Conservation (phyloP, 2,329 filamentous ascomycete species). For the Cladophialophora chaetospira region DNA sequence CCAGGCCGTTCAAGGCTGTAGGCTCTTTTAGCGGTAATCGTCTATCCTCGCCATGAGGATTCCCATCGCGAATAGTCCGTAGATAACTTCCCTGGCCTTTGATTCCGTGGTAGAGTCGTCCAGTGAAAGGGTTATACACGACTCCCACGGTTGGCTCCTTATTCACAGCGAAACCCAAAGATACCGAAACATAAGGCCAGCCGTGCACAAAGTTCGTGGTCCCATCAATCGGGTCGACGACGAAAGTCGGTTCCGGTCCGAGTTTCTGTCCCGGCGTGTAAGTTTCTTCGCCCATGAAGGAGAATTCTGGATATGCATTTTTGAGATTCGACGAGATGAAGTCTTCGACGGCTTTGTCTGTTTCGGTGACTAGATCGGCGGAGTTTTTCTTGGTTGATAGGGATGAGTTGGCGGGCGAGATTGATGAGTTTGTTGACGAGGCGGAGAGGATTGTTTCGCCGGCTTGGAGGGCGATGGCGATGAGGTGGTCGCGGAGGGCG, state of each 20-base stretch:
- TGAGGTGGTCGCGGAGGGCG: constrained; percentile 44
- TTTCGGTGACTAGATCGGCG: constrained; percentile 65
- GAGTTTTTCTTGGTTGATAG: constrained; percentile 52
- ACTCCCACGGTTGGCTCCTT: constrained; percentile 58
- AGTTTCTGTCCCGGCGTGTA: constrained; percentile 58
- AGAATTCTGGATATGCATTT: constrained; percentile 52
- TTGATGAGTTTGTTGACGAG: constrained; percentile 37
- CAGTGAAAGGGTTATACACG: constrained; percentile 63
- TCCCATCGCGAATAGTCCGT: constrained; percentile 38
- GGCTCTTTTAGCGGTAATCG: constrained; percentile 50
- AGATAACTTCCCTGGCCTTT: constrained; percentile 57
- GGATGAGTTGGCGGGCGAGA: not conserved
- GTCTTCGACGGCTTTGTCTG: constrained; percentile 62
- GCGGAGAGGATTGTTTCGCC: constrained; percentile 48
- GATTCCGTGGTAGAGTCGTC: constrained; percentile 58
- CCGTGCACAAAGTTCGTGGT: constrained; percentile 67
- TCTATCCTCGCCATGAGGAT: constrained; percentile 11
- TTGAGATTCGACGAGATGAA: constrained; percentile 56
- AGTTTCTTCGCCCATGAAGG: constrained; percentile 62
- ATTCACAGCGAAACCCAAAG: constrained; percentile 58
- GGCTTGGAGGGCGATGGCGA: constrained; percentile 44
- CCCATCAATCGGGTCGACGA: constrained; percentile 66
- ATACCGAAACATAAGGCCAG: constrained; percentile 61
- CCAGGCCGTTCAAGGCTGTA: constrained; percentile 52
- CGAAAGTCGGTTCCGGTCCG: constrained; percentile 58